A percentile compares a stretch with the other conserved stretches of the same genome.
Conservation (phyloP, 441 rosid genomes). For the Mallotus repandus region DNA sequence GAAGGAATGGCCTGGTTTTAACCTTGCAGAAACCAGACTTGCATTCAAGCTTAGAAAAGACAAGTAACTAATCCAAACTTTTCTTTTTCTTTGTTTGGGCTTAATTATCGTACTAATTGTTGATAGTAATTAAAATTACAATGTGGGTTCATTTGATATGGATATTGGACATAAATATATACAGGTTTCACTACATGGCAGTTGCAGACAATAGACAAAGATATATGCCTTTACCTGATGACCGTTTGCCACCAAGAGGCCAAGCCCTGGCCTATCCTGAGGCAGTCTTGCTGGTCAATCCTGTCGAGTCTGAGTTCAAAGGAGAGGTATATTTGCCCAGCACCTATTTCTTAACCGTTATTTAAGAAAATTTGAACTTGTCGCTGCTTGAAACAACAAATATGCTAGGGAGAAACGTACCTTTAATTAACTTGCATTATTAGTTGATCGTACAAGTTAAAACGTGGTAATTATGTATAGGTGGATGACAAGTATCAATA, state of each 20-base stretch:
- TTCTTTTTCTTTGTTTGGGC: neutral
- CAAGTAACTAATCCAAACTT: slow-evolving; percentile 37
- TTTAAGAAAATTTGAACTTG: no score
- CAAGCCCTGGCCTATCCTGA: slow-evolving; percentile 64
- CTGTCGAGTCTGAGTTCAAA: slow-evolving; percentile 64
- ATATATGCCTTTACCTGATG: slow-evolving; percentile 79
- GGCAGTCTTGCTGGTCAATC: slow-evolving; percentile 74
- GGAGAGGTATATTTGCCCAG: slow-evolving; percentile 55
- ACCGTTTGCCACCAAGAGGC: slow-evolving; percentile 60
- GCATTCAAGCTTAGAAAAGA: slow-evolving; percentile 79
- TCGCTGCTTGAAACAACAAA: no score
- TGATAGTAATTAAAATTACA: neutral
- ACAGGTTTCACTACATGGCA: slow-evolving; percentile 81
- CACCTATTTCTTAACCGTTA: no score
- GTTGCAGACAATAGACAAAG: slow-evolving; percentile 80
- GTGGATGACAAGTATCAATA: slow-evolving; percentile 89
- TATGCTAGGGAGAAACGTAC: no score
- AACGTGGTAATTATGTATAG: slow-evolving; percentile 16
- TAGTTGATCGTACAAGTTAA: neutral
- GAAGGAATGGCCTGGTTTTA: slow-evolving; percentile 73
- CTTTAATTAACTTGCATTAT: no score
- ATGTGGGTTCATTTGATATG: neutral
- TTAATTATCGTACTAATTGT: neutral
- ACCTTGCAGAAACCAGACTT: slow-evolving; percentile 69
- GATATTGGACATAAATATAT: neutral